Conservation (phyloP, 1,139 yeast species). For the Blastobotrys petasosporus region DNA sequence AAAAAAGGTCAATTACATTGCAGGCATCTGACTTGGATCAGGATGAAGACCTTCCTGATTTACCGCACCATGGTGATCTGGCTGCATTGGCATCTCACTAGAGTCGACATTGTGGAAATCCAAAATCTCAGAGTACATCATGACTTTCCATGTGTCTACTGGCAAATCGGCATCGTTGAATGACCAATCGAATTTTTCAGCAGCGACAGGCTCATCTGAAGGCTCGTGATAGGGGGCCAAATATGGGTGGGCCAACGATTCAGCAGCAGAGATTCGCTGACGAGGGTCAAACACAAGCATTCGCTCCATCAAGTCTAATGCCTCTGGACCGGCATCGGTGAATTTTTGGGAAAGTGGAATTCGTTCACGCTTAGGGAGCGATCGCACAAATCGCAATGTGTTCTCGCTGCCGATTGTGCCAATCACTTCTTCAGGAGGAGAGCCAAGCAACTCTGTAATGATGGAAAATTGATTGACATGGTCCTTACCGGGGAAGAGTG, state of each 20-base stretch:
- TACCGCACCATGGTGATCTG: neutral
- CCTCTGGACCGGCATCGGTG: constrained; percentile 79
- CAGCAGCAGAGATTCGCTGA: constrained; percentile 87
- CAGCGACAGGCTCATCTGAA: constrained; percentile 93
- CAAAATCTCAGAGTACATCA: constrained; percentile 96
- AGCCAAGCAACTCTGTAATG: constrained; percentile 90
- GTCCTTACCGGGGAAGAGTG: constrained; percentile 96
- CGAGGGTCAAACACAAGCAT: constrained; percentile 95
- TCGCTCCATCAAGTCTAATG: constrained; percentile 78
- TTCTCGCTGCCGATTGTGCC: constrained; percentile 95
- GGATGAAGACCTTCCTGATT: too few species aligned
- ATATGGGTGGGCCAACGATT: constrained; percentile 85
- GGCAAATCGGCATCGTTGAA: constrained; percentile 97
- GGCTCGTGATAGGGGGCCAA: constrained; percentile 98
- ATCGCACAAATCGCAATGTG: constrained; percentile 87
- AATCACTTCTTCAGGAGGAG: constrained; percentile 94
- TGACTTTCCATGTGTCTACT: constrained; percentile 96
- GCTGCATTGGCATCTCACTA: constrained; percentile 11
- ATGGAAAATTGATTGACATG: constrained; percentile 97
- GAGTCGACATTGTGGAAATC: constrained; percentile 81
- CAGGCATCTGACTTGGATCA: too few species aligned
- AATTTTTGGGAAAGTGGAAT: constrained; percentile 81
- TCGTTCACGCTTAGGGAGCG: constrained; percentile 89
- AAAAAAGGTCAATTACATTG: too few species aligned
- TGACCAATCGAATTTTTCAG: constrained; percentile 93